Base-by-base conservation (phyloP, 805 yeast genomes). In the Yarrowia divulgata region DNA sequence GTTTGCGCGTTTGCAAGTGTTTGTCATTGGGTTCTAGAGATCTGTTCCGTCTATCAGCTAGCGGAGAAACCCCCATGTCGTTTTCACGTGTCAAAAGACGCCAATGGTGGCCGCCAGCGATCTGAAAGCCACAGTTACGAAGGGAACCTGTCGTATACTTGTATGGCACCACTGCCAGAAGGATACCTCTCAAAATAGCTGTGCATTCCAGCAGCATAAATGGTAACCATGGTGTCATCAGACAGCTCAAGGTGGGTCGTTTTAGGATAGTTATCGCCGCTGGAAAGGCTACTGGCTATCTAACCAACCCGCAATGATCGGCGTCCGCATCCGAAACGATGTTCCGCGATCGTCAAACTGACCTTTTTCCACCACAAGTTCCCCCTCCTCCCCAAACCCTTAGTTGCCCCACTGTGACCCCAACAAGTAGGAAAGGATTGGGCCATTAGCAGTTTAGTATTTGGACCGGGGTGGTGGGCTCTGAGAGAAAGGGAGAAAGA, bases 41-140 rank as follows among this genome's bases (percentile, higher is more conserved):
- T 14, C n/a, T 40, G 2, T 7, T n/a, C 5, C 12, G 12, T 4
- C 46, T 18, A 18, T 10, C n/a, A 13, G 29, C 43, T 23, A 13
- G 34, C 34, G 34, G 46, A 14, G 19, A 7, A 23, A 29, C 10
- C 35, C n/a, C 35, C 10, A 29, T 32, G 14, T 49, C 19, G 35
- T 14, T 49, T 49, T 32, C 54, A 49, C 54, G 39, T 49, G 54
- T 49, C 54, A 32, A 14, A 49, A 29, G 52, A 14, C 34, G 49
- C 29, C 14, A 19, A 8, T 48, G 18, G 6, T 48, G 18, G 6
- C 10, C 14, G 52, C 6, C 35, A 14, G 18, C 5, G 35, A 14
- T 43, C 12, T 8, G 7, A 43, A 45, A 10, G 32, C 49, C 49
- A 45, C 49, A 40, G 6, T 16, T 23, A 23, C 29, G 29, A 23